Evolutionary conservation across 108 stramenopile genomes (phyloP).

Genomic region (Fragilaria crotonensis): DNA sequence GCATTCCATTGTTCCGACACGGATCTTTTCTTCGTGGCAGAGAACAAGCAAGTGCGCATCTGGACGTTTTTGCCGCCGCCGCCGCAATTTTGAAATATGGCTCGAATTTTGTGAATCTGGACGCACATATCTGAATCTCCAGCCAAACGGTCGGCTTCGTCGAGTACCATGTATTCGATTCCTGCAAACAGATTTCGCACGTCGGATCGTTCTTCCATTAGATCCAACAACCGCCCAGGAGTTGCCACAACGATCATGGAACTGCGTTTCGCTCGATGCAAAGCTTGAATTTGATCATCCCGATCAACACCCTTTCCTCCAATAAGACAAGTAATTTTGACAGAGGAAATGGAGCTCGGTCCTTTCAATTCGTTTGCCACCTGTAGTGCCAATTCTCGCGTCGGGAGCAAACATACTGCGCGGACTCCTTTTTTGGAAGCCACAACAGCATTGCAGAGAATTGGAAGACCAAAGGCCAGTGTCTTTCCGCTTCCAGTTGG

Average conservation of each 20-base stretch:
- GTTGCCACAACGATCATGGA: constrained; percentile 55
- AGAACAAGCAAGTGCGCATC: constrained; percentile 35
- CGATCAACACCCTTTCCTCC: constrained; percentile 60
- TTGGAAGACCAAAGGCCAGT: constrained; percentile 46
- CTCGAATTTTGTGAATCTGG: constrained; percentile 44
- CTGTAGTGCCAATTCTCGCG: constrained; percentile 69
- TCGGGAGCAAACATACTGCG: no score
- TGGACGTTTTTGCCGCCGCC: not conserved
- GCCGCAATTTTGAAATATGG: not conserved
- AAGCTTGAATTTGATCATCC: constrained; percentile 26
- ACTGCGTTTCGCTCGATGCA: constrained; percentile 4
- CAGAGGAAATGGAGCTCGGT: no score
- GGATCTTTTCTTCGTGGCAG: constrained; percentile 47
- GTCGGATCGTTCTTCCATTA: constrained; percentile 18
- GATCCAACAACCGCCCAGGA: constrained; percentile 61
- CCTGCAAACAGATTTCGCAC: no score
- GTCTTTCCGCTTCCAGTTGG: constrained; percentile 72
- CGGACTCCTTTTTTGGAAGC: no score
- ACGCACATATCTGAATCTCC: constrained; percentile 45
- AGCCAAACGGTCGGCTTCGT: constrained; percentile 75
- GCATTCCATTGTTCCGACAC: constrained; percentile 13
- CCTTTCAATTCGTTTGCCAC: constrained; percentile 36
- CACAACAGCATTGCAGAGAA: constrained; percentile 37
- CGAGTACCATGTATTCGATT: constrained; percentile 38
- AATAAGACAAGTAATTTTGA: constrained; percentile 45